Conservation (phyloP, 2,329 filamentous ascomycete genomes). For the Sclerotinia trifoliorum region DNA sequence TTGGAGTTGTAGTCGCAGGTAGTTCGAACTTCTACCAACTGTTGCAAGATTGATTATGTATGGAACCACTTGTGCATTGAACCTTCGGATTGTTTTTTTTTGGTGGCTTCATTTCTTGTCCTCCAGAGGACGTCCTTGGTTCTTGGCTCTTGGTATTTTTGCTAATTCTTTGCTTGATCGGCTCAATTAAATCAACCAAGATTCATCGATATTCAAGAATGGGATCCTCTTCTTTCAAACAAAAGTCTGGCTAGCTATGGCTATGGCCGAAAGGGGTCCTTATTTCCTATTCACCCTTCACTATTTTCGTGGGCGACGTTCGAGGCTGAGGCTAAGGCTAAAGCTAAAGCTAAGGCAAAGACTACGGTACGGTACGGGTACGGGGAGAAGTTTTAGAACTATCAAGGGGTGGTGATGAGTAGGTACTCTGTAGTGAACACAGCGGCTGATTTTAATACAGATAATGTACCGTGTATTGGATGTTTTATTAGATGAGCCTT, state of each 20-base stretch:
- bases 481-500: background rate
- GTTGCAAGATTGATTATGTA: background rate
- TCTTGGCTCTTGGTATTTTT: slow-evolving; percentile 3
- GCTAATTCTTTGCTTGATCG: background rate
- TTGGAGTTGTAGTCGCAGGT: no score
- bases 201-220: background rate
- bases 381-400: background rate
- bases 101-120: background rate
- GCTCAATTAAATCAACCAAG: background rate
- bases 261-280: background rate
- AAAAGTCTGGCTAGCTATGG: background rate
- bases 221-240: background rate
- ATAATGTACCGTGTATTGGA: background rate
- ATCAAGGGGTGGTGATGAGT: background rate
- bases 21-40: background rate
- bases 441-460: background rate
- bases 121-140: no score
- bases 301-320: background rate
- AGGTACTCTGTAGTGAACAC: background rate
- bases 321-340: no score
- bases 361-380: background rate
- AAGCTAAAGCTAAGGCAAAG: no score
- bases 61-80: background rate
- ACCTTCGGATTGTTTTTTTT: background rate
- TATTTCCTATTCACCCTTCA: background rate